Base-by-base conservation (phyloP, 2,329 filamentous ascomycete species). In the Colletotrichum horii region DNA sequence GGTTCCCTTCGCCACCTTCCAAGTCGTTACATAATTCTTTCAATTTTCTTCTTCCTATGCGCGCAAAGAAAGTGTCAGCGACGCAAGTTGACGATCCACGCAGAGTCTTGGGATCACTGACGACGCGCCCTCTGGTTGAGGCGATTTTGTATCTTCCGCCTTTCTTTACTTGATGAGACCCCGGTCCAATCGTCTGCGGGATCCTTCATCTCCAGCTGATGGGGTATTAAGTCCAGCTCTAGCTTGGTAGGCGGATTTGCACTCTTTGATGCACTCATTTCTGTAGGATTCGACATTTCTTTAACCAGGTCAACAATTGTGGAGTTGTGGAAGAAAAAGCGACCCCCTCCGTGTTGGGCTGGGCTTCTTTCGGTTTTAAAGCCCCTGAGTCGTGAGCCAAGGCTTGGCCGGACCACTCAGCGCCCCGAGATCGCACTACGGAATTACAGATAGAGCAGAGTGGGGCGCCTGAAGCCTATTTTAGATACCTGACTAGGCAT, bases 121-220 rank as follows among this genome's bases (percentile, higher is more conserved):
- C 72, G 72, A 26, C 62, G 68, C 16, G 73, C 73, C 22, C 73
- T 36, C 11, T 75, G 68, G 62, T 75, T 75, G 4, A 75, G 34
- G 62, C 73, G 73, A 52, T 75, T 75, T 36, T 71, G 73, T 19
- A 75, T 69, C 28, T 48, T 71, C 16, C 73, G 65, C 26, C 73
- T 48, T 36, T 75, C 70, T 34, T 70, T 60, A 24, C 70, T 70
- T 22, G 64, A 70, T 14, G 73, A 34, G 24, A 75, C 36, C 19
- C 68, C 73, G 3, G 68, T 71, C 68, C 73, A 75, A 8, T 75
- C 38, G 32, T 75, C 73, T 28, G 24, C 30, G 11, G 38, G 26
- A 15, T 67, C 32, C 8, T 22, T 52, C 2, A 67, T 16, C 22
- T 72, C 73, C 12, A 15, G 38, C 28, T 67, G 56, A 9, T 64